Evolutionary conservation across 1,284 basidiomycete species (phyloP), one percentile per base, ranked within the genome.

Genomic region (Rhodotorula sp.): DNA sequence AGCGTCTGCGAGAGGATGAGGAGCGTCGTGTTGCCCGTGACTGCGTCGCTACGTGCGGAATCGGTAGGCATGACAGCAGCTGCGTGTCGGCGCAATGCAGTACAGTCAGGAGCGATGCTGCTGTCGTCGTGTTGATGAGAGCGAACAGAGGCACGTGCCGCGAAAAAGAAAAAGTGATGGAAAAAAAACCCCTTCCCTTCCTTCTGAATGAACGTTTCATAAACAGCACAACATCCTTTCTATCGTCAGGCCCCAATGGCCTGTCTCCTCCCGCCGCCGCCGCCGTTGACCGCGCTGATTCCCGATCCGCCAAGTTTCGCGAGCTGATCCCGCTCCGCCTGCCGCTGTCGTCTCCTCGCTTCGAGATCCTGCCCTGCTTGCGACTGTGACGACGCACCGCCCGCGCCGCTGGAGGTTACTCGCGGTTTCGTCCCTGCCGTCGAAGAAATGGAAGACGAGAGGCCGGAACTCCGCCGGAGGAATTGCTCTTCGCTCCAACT

Each of bases 401-500:
- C 39, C 39, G 39, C 39, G 39, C 39, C 12, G 39, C 8, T 39
- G 39, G 39, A 39, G 39, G 39, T 39, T 39, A 39, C 39, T 39
- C 39, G 39, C 39, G 39, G 39, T 14, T 43, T 51, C 5, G 49
- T 51, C 20, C 49, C 23, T 23, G 49, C 49, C 10, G 52, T 18
- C 46, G 29, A 58, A n/a, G 43, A 23, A 5, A 39, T 23, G 49
- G 20, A 8, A 23, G 20, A 51, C 6, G 49, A 51, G 18, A 18
- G 49, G 5, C 49, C 49, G 49, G 49, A 18, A 23, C 49, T 51
- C 21, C 56, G 62, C 10, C 51, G 51, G 7, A 64, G 54, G 67
- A 62, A 69, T 31, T 29, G 39, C 23, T 21, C n/a, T 31, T 72
- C 68, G 49, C 49, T 61, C 65, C 68, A 64, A 18, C 51, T 65